These are phyloP conservation scores for Globisporangium recalcitrans DNA, from an alignment of 352 stramenopile species.

Conservation along the genomic window DNA sequence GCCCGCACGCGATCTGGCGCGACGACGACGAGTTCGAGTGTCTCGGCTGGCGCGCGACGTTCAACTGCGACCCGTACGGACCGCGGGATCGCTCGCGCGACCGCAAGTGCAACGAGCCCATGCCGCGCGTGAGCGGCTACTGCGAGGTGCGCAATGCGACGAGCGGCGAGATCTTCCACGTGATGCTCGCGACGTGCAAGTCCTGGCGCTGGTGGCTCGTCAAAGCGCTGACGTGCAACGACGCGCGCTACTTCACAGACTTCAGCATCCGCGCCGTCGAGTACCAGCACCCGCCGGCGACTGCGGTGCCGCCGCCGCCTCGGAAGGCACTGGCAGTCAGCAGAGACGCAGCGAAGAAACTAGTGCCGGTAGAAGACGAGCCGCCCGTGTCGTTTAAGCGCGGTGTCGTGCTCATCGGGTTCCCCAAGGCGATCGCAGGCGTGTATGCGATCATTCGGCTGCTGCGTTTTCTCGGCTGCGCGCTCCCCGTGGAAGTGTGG, in stretches of 20 bases:
- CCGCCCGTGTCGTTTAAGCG: conserved; percentile 16
- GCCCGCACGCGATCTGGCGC: conserved; percentile 33
- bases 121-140: conserved; percentile 50
- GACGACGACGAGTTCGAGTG: conserved; percentile 68
- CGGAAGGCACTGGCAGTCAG: background rate
- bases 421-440: conserved; percentile 59
- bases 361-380: background rate
- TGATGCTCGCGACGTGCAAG: conserved; percentile 75
- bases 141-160: conserved; percentile 68
- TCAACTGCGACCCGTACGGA: conserved; percentile 56
- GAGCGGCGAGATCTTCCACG: conserved; percentile 41
- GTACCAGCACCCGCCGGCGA: conserved; percentile 33
- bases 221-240: conserved; percentile 47
- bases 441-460: conserved; percentile 67
- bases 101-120: conserved; percentile 34
- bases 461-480: conserved; percentile 40
- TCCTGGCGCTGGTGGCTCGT: conserved; percentile 60
- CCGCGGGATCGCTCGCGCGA: conserved; percentile 36
- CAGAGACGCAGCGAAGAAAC: conserved; percentile 4
- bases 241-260: conserved; percentile 58
- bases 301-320: background rate
- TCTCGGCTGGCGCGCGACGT: conserved; percentile 64
- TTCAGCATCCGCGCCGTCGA: conserved; percentile 49
- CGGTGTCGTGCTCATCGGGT: conserved; percentile 68
- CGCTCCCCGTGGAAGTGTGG: conserved; percentile 50